Percentiles rank a stretch among this genome's conserved stretches.
Evolutionary conservation across 768 basidiomycete genomes (phyloP).

Genomic region (Filobasidium wieringae): DNA sequence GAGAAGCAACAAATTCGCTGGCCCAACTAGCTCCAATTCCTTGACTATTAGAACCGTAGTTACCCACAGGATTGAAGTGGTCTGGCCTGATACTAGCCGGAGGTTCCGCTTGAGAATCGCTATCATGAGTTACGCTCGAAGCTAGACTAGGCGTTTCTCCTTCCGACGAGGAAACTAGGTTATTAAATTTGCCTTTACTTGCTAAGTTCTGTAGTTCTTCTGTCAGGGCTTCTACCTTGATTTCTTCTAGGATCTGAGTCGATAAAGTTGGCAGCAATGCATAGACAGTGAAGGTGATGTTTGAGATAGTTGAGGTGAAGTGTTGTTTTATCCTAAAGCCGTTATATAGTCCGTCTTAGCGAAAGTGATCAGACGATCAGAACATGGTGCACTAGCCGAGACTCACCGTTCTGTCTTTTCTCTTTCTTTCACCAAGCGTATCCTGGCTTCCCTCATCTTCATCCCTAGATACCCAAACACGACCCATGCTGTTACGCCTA

Average conservation of each 20-base stretch:
- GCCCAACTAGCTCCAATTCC: slow-evolving; percentile 1
- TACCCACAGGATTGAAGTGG: too few relatives aligned
- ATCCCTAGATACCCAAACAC: slow-evolving; percentile 1
- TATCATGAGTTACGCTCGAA: too few relatives aligned
- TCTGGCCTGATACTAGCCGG: too few relatives aligned
- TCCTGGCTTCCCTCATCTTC: slow-evolving; percentile 6
- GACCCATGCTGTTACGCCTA: slow-evolving; percentile 11
- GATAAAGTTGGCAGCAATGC: slow-evolving; percentile 34
- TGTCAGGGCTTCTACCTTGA: slow-evolving; percentile 28
- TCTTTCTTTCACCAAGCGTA: slow-evolving; percentile 4
- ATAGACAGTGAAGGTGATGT: slow-evolving; percentile 37
- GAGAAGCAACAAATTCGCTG: neutral
- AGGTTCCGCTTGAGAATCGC: too few relatives aligned
- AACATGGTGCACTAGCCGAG: neutral
- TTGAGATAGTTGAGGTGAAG: slow-evolving; percentile 32
- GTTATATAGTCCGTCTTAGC: too few relatives aligned
- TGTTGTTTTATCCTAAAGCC: slow-evolving; percentile 16
- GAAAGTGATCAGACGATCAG: neutral
- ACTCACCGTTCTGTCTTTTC: slow-evolving; percentile 6
- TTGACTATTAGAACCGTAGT: too few relatives aligned
- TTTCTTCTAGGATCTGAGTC: slow-evolving; percentile 23
- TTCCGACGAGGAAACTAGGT: too few relatives aligned
- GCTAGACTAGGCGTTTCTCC: too few relatives aligned
- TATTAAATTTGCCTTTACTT: too few relatives aligned
- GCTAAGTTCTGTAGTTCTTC: slow-evolving; percentile 20